A percentile compares a stretch with the other conserved stretches of the same genome.
Conservation (phyloP, 2,329 filamentous ascomycete species). For the Sclerotinia glacialis region DNA sequence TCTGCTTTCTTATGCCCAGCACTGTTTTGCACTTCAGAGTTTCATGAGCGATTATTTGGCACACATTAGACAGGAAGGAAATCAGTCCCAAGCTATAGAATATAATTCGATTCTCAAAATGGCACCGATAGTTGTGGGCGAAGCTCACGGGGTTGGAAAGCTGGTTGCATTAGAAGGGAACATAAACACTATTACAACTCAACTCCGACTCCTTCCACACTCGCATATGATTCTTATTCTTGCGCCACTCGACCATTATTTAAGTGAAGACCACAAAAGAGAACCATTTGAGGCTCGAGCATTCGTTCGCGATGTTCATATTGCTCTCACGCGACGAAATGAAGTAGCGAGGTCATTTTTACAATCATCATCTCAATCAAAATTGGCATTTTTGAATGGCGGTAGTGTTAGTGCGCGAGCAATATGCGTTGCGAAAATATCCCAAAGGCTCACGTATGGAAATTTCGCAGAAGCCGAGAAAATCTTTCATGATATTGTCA, state of each 20-base stretch:
- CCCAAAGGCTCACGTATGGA: conserved; percentile 51
- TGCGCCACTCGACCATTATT: conserved; percentile 40
- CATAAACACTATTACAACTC: conserved; percentile 53
- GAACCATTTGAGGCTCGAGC: conserved; percentile 42
- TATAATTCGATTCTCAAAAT: conserved; percentile 17
- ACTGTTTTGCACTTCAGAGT: background rate
- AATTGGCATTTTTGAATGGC: conserved; percentile 59
- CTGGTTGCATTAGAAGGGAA: conserved; percentile 61
- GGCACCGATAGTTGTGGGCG: conserved; percentile 1
- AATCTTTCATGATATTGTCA: conserved; percentile 52
- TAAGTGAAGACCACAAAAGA: conserved; percentile 33
- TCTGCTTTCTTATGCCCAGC: background rate
- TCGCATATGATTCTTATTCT: conserved; percentile 58
- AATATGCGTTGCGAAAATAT: conserved; percentile 54
- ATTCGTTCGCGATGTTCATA: conserved; percentile 51
- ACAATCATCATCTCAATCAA: conserved; percentile 44
- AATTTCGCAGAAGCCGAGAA: conserved; percentile 50
- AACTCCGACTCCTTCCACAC: conserved; percentile 57
- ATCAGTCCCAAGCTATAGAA: background rate
- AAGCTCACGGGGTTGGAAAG: conserved; percentile 42
- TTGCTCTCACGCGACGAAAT: conserved; percentile 48
- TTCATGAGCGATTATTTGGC: background rate
- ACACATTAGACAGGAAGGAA: background rate
- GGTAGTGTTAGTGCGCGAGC: conserved; percentile 55
- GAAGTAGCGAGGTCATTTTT: conserved; percentile 53